A percentile compares a stretch with the other conserved stretches of the same genome.
phyloP scores from a whole-genome alignment of 805 yeast genomes.

The Saccharomycopsis selenospora region DNA sequence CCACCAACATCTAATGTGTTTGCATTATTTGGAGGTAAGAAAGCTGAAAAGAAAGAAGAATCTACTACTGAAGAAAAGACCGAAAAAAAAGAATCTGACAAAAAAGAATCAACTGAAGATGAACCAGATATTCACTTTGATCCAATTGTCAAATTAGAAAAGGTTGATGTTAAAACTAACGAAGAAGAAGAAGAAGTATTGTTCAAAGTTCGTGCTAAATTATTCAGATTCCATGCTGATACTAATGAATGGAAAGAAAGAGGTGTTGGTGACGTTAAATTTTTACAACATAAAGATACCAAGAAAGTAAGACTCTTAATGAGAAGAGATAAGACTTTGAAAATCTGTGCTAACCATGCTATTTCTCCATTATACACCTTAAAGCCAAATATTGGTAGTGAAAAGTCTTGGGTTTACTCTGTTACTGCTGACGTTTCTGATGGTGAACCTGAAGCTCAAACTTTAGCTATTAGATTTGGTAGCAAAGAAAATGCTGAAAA shows the following conservation, averaged over 20 bases:
- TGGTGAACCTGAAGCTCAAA: conserved; percentile 92
- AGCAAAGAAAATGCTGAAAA: conserved; percentile 88
- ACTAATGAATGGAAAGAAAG: conserved; percentile 97
- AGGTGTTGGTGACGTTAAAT: conserved; percentile 97
- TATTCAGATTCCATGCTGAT: conserved; percentile 83
- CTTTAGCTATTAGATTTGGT: conserved; percentile 94
- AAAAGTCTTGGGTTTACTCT: conserved; percentile 96
- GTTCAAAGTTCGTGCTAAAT: conserved; percentile 87
- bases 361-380: conserved; percentile 74
- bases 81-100: conserved; percentile 26
- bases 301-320: conserved; percentile 84
- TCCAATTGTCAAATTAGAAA: conserved; percentile 90
- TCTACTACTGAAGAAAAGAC: conserved; percentile 31
- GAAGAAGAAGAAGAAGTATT: conserved; percentile 84
- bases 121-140: conserved; percentile 77
- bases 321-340: conserved; percentile 99
- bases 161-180: conserved; percentile 93
- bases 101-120: conserved; percentile 24
- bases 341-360: conserved; percentile 96
- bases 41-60: conserved; percentile 50
- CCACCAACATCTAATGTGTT: conserved; percentile 82
- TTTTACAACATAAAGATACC: conserved; percentile 78
- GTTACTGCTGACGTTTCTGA: conserved; percentile 93
- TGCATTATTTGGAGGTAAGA: conserved; percentile 92
- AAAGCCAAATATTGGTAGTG: conserved; percentile 92